phyloP scores from a whole-genome alignment of 768 basidiomycete species.

The Pisolithus sp. region DNA sequence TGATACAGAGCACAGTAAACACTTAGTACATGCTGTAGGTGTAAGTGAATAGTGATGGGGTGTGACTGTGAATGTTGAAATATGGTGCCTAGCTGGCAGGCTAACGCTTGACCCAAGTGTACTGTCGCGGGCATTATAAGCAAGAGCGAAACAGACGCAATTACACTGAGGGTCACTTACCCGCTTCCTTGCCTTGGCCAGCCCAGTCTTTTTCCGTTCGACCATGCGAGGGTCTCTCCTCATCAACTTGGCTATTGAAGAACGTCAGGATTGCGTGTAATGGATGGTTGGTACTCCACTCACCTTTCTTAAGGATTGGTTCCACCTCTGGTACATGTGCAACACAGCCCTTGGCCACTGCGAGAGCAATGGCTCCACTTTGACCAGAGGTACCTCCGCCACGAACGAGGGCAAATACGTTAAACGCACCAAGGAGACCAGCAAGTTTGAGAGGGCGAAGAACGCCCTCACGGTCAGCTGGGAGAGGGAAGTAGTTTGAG shows the following conservation, averaged over 20 bases:
- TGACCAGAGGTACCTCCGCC: conserved; percentile 93
- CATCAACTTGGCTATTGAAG: conserved; percentile 64
- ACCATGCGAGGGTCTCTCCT: conserved; percentile 96
- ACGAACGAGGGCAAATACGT: conserved; percentile 62
- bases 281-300: conserved; percentile 15
- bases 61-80: background rate
- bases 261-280: background rate
- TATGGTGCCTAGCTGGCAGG: background rate
- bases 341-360: conserved; percentile 67
- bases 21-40: background rate
- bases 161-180: conserved; percentile 44
- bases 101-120: conserved; percentile 96
- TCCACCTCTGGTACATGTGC: conserved; percentile 65
- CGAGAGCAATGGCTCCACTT: conserved; percentile 79
- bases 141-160: background rate
- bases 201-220: conserved; percentile 94
- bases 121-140: conserved; percentile 37
- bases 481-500: conserved; percentile 67
- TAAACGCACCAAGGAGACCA: conserved; percentile 81
- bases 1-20: background rate
- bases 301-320: conserved; percentile 67
- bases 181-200: conserved; percentile 86
- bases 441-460: conserved; percentile 81
- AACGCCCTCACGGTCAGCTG: conserved; percentile 73
- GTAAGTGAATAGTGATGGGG: background rate